Percentiles rank a stretch among this genome's conserved stretches.
Conservation (phyloP, 2,329 filamentous ascomycete species). For the Beauveria australis region DNA sequence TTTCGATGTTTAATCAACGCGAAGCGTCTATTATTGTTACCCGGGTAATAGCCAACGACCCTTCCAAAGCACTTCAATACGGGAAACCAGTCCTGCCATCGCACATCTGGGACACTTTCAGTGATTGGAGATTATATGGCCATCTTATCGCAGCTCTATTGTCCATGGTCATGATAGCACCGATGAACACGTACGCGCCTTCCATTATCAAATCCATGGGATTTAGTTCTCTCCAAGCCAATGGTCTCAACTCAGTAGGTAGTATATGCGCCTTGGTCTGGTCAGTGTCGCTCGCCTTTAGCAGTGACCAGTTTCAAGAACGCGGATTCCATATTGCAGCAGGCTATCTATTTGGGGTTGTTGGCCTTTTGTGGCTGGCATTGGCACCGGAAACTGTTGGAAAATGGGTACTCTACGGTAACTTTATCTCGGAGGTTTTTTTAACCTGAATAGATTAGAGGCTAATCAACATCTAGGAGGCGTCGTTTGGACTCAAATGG, state of each 20-base stretch:
- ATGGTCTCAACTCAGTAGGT: slow-evolving; percentile 22
- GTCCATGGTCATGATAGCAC: slow-evolving; percentile 24
- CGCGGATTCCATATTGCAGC: slow-evolving; percentile 21
- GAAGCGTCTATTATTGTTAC: slow-evolving; percentile 21
- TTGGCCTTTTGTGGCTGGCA: slow-evolving; percentile 21
- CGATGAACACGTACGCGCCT: slow-evolving; percentile 22
- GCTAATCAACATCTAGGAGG: slow-evolving; percentile 15
- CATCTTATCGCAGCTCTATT: slow-evolving; percentile 20
- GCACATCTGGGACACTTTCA: slow-evolving; percentile 20
- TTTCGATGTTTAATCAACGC: slow-evolving; percentile 18
- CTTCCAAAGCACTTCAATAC: slow-evolving; percentile 19
- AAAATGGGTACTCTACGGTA: slow-evolving; percentile 21
- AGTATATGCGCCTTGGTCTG: slow-evolving; percentile 20
- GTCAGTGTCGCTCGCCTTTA: slow-evolving; percentile 19
- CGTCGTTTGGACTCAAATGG: slow-evolving; percentile 24
- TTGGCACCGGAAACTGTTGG: slow-evolving; percentile 17
- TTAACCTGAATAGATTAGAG: too few relatives aligned
- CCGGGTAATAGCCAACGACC: slow-evolving; percentile 22
- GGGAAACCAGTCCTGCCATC: slow-evolving; percentile 17
- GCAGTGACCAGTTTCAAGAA: slow-evolving; percentile 21
- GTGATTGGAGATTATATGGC: slow-evolving; percentile 22
- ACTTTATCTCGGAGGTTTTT: not conserved
- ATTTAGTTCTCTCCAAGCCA: slow-evolving; percentile 20
- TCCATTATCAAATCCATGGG: slow-evolving; percentile 23
- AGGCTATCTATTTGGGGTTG: slow-evolving; percentile 20